Conservation (phyloP, 2,329 filamentous ascomycete species). For the Ceratocystis cubensis region DNA sequence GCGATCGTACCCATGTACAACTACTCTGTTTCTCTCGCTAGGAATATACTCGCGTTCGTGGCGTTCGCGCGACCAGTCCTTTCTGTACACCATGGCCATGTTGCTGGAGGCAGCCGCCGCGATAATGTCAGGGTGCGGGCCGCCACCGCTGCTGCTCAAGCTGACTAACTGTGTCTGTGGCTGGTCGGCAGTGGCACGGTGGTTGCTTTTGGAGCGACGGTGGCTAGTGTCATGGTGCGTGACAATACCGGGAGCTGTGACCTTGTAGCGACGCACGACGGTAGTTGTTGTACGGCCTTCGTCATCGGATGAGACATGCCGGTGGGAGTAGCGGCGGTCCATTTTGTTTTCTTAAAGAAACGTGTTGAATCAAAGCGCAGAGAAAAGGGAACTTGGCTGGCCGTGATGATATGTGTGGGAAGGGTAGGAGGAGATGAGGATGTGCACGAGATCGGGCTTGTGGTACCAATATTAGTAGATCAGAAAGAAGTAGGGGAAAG, state of each 20-base stretch:
- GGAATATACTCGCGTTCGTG: constrained; percentile 45
- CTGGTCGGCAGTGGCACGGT: constrained; percentile 21
- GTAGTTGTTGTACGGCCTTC: constrained; percentile 35
- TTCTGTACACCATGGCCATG: constrained; percentile 27
- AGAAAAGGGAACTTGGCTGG: background rate
- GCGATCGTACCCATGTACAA: constrained; percentile 17
- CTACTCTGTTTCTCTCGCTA: constrained; percentile 7
- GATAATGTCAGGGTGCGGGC: constrained; percentile 23
- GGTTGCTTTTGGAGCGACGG: constrained; percentile 32
- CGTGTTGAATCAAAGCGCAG: too few species aligned
- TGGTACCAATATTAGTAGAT: too few species aligned
- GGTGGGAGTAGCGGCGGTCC: constrained; percentile 21
- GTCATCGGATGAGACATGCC: constrained; percentile 32
- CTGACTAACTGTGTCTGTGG: constrained; percentile 41
- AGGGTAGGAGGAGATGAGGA: too few species aligned
- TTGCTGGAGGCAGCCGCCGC: constrained; percentile 25
- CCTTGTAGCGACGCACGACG: constrained; percentile 43
- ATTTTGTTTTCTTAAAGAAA: background rate
- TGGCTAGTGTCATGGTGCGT: constrained; percentile 36
- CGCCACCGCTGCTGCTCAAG: constrained; percentile 29
- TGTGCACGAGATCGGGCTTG: too few species aligned
- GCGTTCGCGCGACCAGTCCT: constrained; percentile 27
- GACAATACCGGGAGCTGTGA: constrained; percentile 32
- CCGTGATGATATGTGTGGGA: too few species aligned
- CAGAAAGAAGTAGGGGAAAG: too few species aligned